Evolutionary conservation across 129 eudicot species (phyloP).

Genomic region (Flaveria robusta): DNA sequence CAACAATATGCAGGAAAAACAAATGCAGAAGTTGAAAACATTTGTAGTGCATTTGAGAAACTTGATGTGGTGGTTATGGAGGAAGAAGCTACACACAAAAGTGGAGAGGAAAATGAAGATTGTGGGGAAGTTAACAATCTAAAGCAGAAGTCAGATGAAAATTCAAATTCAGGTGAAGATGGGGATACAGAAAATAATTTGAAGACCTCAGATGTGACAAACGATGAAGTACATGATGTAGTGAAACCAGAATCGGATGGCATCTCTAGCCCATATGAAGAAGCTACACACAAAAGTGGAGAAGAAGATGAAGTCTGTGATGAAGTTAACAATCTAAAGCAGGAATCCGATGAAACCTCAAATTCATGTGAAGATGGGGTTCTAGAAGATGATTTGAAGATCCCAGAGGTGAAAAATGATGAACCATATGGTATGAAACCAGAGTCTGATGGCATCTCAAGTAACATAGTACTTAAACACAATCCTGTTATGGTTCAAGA

Average conservation of each 20-base stretch:
- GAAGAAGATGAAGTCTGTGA: background rate
- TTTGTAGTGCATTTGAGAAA: conserved; percentile 33
- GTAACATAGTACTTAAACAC: background rate
- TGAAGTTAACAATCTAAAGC: background rate
- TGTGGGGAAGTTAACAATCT: conserved; percentile 5
- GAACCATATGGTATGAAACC: background rate
- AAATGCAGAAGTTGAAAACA: conserved; percentile 27
- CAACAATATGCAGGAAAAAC: conserved; percentile 8
- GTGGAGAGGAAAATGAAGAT: background rate
- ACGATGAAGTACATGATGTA: background rate
- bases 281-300: background rate
- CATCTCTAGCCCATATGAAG: conserved; percentile 14
- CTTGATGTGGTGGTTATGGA: conserved; percentile 26
- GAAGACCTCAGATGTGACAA: background rate
- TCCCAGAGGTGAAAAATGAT: too few species aligned
- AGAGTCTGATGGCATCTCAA: background rate
- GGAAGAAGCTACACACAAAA: background rate
- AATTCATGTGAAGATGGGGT: background rate
- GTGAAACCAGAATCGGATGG: background rate
- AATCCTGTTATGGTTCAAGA: background rate
- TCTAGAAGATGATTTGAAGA: background rate
- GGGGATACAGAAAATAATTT: background rate
- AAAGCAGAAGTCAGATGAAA: background rate
- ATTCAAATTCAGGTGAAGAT: background rate
- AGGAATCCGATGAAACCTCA: background rate